Evolutionary conservation across 345 rosid species (phyloP).

Genomic region (Kernera saxatilis): DNA sequence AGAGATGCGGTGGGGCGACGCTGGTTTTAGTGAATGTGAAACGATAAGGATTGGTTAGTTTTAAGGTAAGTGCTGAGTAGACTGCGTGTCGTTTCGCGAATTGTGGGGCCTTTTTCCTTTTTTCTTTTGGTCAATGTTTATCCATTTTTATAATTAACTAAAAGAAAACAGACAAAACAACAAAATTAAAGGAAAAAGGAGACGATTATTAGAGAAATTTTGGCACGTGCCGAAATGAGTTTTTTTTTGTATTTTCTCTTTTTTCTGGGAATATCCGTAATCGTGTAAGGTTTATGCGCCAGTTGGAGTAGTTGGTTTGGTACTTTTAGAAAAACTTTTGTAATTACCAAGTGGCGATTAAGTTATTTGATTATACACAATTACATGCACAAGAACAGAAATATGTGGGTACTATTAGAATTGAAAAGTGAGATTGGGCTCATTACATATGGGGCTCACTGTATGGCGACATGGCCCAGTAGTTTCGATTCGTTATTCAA

Average conservation of each 20-base stretch:
- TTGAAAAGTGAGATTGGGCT: too few relatives aligned
- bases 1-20: conserved; percentile 35
- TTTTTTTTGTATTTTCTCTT: not conserved
- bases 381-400: too few relatives aligned
- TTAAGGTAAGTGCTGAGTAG: conserved; percentile 34
- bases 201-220: not conserved
- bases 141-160: conserved; percentile 21
- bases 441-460: too few relatives aligned
- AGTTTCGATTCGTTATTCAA: too few relatives aligned
- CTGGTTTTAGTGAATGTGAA: not conserved
- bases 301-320: not conserved
- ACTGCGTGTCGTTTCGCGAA: conserved; percentile 30
- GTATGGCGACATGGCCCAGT: too few relatives aligned
- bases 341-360: too few relatives aligned
- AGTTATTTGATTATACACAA: not conserved
- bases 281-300: conserved; percentile 1
- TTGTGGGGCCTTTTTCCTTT: conserved; percentile 24
- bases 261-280: conserved; percentile 7
- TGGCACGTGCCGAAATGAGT: not conserved
- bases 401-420: too few relatives aligned
- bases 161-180: too few relatives aligned
- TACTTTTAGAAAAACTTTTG: not conserved
- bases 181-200: not conserved
- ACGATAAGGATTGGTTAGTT: conserved; percentile 31
- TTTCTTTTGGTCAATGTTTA: conserved; percentile 27